Evolutionary conservation across 148 eudicot species (phyloP).

Genomic region (Tetragonia tetragonoides): DNA sequence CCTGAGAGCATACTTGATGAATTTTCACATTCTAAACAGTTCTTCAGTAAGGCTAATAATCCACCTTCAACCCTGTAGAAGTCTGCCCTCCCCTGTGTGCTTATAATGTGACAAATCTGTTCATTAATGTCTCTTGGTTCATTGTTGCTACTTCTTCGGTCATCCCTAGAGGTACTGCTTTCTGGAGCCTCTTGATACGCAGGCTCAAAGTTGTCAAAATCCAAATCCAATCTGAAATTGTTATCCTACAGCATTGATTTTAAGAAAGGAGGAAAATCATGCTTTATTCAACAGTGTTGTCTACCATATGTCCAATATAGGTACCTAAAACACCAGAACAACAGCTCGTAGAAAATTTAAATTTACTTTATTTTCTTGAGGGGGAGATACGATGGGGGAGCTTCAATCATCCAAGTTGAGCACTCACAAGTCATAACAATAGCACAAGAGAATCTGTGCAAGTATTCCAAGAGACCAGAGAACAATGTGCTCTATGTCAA

Average conservation of each 20-base stretch:
- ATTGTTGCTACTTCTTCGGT: slow-evolving; percentile 12
- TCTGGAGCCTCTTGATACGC: slow-evolving; percentile 24
- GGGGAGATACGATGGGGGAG: no score
- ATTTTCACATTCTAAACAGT: slow-evolving; percentile 67
- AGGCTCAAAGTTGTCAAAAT: background rate
- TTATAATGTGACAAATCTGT: slow-evolving; percentile 36
- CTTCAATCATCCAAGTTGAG: no score
- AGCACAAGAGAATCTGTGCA: background rate
- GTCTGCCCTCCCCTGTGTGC: slow-evolving; percentile 44
- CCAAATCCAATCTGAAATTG: slow-evolving; percentile 19
- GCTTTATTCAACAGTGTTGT: background rate
- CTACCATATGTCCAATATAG: background rate
- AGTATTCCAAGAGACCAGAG: no score
- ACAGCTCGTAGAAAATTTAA: no score
- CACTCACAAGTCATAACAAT: background rate
- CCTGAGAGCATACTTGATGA: slow-evolving; percentile 64
- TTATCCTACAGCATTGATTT: slow-evolving; percentile 18
- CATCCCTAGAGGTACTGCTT: slow-evolving; percentile 35
- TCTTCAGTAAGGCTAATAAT: slow-evolving; percentile 51
- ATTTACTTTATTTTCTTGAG: no score
- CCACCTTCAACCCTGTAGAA: slow-evolving; percentile 48
- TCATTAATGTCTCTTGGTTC: slow-evolving; percentile 31
- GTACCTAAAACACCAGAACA: background rate
- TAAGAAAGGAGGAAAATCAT: background rate
- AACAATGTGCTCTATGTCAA: no score